Conservation (phyloP, 345 rosid genomes). For the Syzygium oleosum region DNA sequence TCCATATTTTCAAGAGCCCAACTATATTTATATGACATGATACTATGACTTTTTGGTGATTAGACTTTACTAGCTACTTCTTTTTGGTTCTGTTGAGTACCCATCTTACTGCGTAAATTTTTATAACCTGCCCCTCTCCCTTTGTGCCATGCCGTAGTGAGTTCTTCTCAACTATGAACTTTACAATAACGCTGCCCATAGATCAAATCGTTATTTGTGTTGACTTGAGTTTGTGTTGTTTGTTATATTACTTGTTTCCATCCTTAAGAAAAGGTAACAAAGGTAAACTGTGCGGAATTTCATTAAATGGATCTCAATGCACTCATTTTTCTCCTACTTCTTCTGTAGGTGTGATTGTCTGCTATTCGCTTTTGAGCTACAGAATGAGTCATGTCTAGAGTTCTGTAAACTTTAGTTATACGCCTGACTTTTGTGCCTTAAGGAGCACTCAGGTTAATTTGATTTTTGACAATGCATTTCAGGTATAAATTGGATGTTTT, state of each 20-base stretch:
- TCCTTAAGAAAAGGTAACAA: not conserved
- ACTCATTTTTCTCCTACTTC: not conserved
- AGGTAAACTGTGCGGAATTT: not conserved
- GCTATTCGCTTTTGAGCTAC: not conserved
- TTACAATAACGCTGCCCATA: not conserved
- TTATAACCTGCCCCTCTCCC: not conserved
- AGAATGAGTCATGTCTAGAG: not conserved
- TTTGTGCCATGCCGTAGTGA: not conserved
- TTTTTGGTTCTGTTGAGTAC: not conserved
- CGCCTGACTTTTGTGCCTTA: not conserved
- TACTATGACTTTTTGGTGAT: not conserved
- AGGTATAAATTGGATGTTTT: constrained; percentile 81
- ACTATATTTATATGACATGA: not conserved
- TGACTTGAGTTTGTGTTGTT: not conserved
- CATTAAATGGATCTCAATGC: not conserved
- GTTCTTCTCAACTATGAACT: not conserved
- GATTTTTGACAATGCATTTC: constrained; percentile 1
- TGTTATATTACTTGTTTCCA: not conserved
- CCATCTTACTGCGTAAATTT: not conserved
- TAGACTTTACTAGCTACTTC: not conserved
- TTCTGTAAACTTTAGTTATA: not conserved
- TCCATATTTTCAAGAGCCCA: not conserved
- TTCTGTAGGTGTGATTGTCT: not conserved
- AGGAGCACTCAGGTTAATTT: not conserved
- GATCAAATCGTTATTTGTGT: not conserved